Percentiles rank a stretch among this genome's conserved stretches.
Conservation (phyloP, 306 rosid genomes). For the Boehmeria nivea region DNA sequence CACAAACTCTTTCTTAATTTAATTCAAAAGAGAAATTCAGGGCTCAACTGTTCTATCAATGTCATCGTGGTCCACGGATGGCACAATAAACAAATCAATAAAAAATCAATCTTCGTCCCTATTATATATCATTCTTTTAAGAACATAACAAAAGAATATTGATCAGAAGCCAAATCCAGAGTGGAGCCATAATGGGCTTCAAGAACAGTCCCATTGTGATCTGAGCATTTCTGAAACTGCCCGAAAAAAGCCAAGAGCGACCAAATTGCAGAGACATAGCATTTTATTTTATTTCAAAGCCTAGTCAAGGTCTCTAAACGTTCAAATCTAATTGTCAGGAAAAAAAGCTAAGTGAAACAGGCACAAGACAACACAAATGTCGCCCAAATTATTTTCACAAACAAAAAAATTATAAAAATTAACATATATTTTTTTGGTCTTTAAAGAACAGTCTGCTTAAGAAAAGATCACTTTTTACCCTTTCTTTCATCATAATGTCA, state of each 20-base stretch:
- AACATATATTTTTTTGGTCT: neutral
- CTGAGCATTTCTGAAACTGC: neutral
- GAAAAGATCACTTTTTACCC: neutral
- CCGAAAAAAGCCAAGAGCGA: neutral
- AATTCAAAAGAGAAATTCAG: neutral
- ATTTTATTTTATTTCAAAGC: neutral
- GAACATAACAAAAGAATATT: no score
- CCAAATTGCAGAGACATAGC: conserved; percentile 1
- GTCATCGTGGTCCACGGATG: no score
- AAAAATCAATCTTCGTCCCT: no score
- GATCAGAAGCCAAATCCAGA: neutral
- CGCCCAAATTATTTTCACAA: neutral
- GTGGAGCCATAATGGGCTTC: neutral
- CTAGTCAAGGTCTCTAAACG: conserved; percentile 13
- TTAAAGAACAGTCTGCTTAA: neutral
- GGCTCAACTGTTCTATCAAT: neutral
- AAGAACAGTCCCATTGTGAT: neutral
- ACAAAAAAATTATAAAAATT: neutral
- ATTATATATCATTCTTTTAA: no score
- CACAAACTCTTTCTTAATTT: neutral
- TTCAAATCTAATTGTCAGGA: conserved; percentile 13
- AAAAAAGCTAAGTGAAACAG: neutral
- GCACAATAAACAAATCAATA: no score
- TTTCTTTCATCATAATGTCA: neutral
- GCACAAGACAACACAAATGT: neutral